Percentiles rank a stretch among this genome's conserved stretches.
phyloP scores from a whole-genome alignment of 306 rosid genomes.

The Canavalia gladiata region DNA sequence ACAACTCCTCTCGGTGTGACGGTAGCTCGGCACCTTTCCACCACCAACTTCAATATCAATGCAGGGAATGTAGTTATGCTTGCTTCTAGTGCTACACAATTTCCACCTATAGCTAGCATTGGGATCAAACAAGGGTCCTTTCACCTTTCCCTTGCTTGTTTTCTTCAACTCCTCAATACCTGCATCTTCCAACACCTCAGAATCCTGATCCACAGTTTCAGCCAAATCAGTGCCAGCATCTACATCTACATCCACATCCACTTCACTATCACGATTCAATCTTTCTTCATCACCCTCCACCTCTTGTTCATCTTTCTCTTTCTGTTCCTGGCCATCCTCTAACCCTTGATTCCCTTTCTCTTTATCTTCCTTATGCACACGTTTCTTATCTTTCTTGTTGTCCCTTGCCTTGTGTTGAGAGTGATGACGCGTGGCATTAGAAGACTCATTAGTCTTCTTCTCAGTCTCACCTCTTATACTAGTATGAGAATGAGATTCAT shows the following conservation, averaged over 20 bases:
- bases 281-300: constrained; percentile 59
- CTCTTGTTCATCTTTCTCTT: constrained; percentile 62
- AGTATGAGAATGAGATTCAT: constrained; percentile 35
- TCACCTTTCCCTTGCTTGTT: constrained; percentile 54
- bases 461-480: constrained; percentile 33
- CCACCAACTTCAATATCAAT: constrained; percentile 75
- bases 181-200: constrained; percentile 59
- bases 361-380: constrained; percentile 53
- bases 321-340: constrained; percentile 50
- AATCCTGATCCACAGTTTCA: constrained; percentile 66
- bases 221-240: constrained; percentile 54
- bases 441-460: constrained; percentile 56
- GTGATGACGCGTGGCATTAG: constrained; percentile 46
- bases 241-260: constrained; percentile 38
- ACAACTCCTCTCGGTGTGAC: constrained; percentile 96
- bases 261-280: constrained; percentile 53
- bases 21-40: constrained; percentile 73
- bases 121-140: constrained; percentile 87
- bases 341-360: constrained; percentile 42
- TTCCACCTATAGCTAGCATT: constrained; percentile 82
- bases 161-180: constrained; percentile 59
- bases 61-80: constrained; percentile 93
- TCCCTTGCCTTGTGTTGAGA: constrained; percentile 42
- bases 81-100: constrained; percentile 79
- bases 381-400: constrained; percentile 53